Evolutionary conservation across 2,329 filamentous ascomycete genomes (phyloP).

Genomic region (Thielaviopsis cerberus): DNA sequence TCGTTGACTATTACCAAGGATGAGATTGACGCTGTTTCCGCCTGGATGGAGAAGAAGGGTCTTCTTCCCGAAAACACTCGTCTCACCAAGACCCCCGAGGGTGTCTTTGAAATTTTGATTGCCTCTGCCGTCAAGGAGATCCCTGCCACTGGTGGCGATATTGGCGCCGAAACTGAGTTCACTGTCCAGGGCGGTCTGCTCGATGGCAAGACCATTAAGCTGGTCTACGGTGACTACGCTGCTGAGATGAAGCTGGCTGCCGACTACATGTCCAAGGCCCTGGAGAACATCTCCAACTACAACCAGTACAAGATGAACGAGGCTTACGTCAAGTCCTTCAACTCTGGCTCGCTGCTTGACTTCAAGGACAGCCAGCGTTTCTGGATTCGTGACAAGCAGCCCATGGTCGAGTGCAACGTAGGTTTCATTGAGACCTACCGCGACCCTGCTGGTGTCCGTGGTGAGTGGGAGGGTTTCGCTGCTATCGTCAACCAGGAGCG

Average conservation of each 20-base stretch:
- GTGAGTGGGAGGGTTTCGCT: constrained; percentile 74
- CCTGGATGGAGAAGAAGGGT: constrained; percentile 53
- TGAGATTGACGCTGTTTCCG: constrained; percentile 55
- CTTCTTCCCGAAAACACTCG: constrained; percentile 62
- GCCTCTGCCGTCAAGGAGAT: constrained; percentile 45
- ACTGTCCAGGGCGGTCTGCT: constrained; percentile 39
- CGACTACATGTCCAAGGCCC: constrained; percentile 48
- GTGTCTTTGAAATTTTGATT: constrained; percentile 54
- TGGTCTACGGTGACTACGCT: constrained; percentile 58
- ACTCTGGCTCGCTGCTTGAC: constrained; percentile 51
- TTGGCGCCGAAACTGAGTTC: constrained; percentile 46
- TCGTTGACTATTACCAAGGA: constrained; percentile 54
- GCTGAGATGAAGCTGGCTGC: constrained; percentile 53
- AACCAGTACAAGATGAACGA: constrained; percentile 55
- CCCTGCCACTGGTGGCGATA: constrained; percentile 46
- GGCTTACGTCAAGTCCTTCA: constrained; percentile 59
- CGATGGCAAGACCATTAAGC: constrained; percentile 47
- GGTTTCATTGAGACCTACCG: constrained; percentile 77
- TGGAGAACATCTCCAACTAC: constrained; percentile 51
- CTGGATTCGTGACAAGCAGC: constrained; percentile 71
- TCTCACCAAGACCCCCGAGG: constrained; percentile 45
- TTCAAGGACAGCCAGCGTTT: constrained; percentile 66
- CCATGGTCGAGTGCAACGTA: constrained; percentile 61
- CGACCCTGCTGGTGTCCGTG: constrained; percentile 62
- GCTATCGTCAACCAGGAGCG: constrained; percentile 45